Percentiles rank a stretch among this genome's conserved stretches.
Conservation (phyloP, 345 rosid species). For the Citrus trifoliata region DNA sequence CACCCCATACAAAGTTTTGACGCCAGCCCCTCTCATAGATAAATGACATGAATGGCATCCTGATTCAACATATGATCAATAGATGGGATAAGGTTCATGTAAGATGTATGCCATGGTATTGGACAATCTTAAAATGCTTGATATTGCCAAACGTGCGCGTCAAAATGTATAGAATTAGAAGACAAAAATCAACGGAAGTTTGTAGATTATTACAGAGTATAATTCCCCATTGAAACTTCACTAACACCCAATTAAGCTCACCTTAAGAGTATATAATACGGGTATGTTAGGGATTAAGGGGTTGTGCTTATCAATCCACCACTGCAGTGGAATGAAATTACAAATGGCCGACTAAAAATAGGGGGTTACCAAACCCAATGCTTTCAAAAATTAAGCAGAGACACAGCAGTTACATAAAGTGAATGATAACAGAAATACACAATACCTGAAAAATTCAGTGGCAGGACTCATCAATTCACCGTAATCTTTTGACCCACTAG, state of each 20-base stretch:
- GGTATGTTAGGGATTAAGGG: too few species aligned
- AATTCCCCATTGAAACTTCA: background rate
- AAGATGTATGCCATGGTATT: background rate
- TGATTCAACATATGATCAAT: constrained; percentile 25
- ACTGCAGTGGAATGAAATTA: too few species aligned
- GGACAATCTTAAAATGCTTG: background rate
- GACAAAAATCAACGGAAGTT: too few species aligned
- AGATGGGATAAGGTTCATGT: background rate
- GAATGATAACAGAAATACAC: background rate
- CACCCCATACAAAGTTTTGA: constrained; percentile 68
- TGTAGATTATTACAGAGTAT: background rate
- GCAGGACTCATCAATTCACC: constrained; percentile 54
- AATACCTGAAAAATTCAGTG: constrained; percentile 55
- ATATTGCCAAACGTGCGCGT: background rate
- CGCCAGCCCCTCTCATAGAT: constrained; percentile 97
- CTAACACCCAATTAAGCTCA: background rate
- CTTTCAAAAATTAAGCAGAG: background rate
- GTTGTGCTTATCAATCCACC: too few species aligned
- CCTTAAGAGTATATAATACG: background rate
- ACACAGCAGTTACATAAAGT: background rate
- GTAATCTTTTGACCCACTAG: constrained; percentile 49
- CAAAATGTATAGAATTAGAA: background rate
- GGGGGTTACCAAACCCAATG: background rate
- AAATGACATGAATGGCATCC: constrained; percentile 64
- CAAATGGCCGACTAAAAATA: too few species aligned